These are phyloP conservation scores for Trichosporon sp. DNA, from an alignment of 1,284 basidiomycete species.

Conservation along the genomic window DNA sequence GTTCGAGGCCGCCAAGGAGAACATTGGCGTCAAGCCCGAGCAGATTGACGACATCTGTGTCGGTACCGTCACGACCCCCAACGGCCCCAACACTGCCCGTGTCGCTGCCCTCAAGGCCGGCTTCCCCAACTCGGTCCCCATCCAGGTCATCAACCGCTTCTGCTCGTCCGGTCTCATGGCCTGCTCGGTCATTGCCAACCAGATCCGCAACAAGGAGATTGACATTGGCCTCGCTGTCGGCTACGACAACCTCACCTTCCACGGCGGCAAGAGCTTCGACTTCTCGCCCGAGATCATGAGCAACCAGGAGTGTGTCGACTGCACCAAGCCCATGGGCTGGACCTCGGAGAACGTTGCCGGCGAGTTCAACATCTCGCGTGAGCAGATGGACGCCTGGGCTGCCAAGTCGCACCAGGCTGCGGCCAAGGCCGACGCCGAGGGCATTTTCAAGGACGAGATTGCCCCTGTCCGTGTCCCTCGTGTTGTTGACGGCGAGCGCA, in stretches of 20 bases:
- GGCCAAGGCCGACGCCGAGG: slow-evolving; percentile 76
- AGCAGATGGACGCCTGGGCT: slow-evolving; percentile 78
- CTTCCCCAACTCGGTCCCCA: slow-evolving; percentile 50
- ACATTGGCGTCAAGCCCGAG: slow-evolving; percentile 19
- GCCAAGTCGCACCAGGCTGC: slow-evolving; percentile 78
- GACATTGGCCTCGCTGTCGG: slow-evolving; percentile 90
- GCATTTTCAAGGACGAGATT: slow-evolving; percentile 89
- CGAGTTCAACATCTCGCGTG: slow-evolving; percentile 73
- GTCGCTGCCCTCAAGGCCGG: slow-evolving; percentile 16
- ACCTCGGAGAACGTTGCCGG: slow-evolving; percentile 91
- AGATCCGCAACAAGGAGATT: slow-evolving; percentile 77
- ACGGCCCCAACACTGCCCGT: slow-evolving; percentile 15
- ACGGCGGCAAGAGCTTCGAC: slow-evolving; percentile 4
- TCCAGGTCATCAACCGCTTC: slow-evolving; percentile 90
- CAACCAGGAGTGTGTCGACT: slow-evolving; percentile 78
- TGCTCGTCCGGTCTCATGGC: slow-evolving; percentile 88
- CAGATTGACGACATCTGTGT: slow-evolving; percentile 23
- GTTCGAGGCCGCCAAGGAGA: slow-evolving; percentile 19
- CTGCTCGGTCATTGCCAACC: slow-evolving; percentile 64
- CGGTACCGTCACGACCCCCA: slow-evolving; percentile 13
- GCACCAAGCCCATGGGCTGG: slow-evolving; percentile 91
- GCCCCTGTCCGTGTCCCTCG: slow-evolving; percentile 63
- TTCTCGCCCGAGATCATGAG: slow-evolving; percentile 67
- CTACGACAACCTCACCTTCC: slow-evolving; percentile 83
- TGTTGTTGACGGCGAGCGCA: slow-evolving; percentile 35